Evolutionary conservation across 2,329 filamentous ascomycete species (phyloP), one percentile per base, ranked within the genome.

Genomic region (Daldinia sp.): DNA sequence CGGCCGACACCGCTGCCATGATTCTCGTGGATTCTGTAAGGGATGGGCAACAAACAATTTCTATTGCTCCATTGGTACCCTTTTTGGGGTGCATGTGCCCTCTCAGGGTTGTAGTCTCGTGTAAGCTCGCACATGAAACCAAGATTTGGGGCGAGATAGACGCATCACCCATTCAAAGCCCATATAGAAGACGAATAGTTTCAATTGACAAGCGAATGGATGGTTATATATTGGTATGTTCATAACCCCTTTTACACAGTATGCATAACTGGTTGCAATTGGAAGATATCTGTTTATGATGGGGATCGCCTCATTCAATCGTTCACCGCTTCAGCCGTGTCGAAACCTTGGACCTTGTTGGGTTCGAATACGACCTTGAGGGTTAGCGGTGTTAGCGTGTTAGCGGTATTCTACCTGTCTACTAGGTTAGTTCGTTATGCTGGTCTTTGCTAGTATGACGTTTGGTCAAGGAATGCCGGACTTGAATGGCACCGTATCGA

Each of bases 401-500:
- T n/a, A n/a, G n/a, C n/a, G n/a, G n/a, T n/a, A n/a, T n/a, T n/a
- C n/a, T n/a, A n/a, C n/a, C n/a, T n/a, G n/a, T n/a, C n/a, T n/a
- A n/a, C n/a, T n/a, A n/a, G n/a, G n/a, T n/a, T n/a, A n/a, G n/a
- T n/a, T n/a, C n/a, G n/a, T n/a, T n/a, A n/a, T n/a, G n/a, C n/a
- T n/a, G n/a, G n/a, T n/a, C n/a, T n/a, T n/a, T n/a, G n/a, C 39
- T 51, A 25, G 32, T 49, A 64, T 62, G 63, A 58, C 49, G 63
- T 54, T n/a, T 62, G 53, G 50, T 29, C 32, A 34, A 45, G 49
- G 15, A 34, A 55, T 41, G 32, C 30, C 50, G 39, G 11, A 50
- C 30, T 56, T n/a, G n/a, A 37, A 50, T 13, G 15, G 43, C 45
- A 52, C 54, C 39, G 37, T 48, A 48, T 56, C 54, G 29, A 39